Evolutionary conservation across 2,329 filamentous ascomycete genomes (phyloP).

Genomic region (Aspergillus alliaceus): DNA sequence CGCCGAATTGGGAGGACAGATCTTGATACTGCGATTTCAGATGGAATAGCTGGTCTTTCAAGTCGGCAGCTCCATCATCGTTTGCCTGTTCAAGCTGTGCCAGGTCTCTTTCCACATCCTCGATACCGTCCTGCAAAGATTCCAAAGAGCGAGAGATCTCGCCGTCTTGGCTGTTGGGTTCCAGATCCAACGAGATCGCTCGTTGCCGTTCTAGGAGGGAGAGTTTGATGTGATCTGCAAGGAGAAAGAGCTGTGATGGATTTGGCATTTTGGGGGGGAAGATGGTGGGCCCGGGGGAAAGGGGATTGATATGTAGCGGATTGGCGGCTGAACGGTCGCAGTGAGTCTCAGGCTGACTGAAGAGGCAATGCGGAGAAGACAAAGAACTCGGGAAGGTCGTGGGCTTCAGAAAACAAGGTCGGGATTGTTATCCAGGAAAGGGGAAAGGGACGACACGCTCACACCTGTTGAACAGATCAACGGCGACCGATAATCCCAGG

Average conservation of each 20-base stretch:
- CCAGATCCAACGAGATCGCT: conserved; percentile 75
- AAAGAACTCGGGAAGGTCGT: not conserved
- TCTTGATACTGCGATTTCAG: conserved; percentile 75
- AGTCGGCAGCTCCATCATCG: conserved; percentile 51
- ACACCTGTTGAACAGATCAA: not conserved
- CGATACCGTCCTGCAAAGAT: conserved; percentile 78
- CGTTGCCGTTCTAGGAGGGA: conserved; percentile 90
- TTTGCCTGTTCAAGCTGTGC: conserved; percentile 60
- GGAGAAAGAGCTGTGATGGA: conserved; percentile 77
- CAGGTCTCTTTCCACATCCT: conserved; percentile 64
- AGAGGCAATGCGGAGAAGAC: conserved; percentile 11
- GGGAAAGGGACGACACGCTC: not conserved
- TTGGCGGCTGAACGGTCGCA: conserved; percentile 4
- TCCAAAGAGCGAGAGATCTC: conserved; percentile 88
- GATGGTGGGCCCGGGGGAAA: not conserved
- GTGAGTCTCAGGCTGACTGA: not conserved
- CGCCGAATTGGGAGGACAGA: conserved; percentile 77
- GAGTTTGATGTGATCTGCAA: conserved; percentile 95
- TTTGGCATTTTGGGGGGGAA: conserved; percentile 47
- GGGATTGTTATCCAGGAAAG: not conserved
- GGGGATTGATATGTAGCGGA: not conserved
- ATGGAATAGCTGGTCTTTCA: conserved; percentile 65
- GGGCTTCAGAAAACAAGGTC: not conserved
- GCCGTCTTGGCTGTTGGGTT: conserved; percentile 78
- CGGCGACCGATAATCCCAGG: not conserved